phyloP scores from a whole-genome alignment of 805 yeast species.

The Lipomyces yamanashiensis region DNA sequence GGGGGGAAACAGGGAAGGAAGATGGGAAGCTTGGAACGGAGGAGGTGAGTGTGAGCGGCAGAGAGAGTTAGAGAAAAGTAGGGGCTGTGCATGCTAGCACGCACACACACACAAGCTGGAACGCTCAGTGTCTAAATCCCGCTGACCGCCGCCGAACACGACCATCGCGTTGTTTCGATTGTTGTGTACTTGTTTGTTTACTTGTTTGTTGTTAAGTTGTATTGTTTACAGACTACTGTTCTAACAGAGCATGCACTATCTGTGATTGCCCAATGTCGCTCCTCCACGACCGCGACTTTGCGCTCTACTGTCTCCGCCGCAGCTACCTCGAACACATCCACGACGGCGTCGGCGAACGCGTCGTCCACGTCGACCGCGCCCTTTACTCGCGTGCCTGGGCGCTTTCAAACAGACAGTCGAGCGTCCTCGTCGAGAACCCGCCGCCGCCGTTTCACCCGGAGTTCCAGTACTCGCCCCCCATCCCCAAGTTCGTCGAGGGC shows the following conservation, averaged over 20 bases:
- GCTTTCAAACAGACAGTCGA: background rate
- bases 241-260: no score
- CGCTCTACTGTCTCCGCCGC: conserved; percentile 27
- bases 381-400: conserved; percentile 28
- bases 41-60: background rate
- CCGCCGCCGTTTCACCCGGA: conserved; percentile 33
- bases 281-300: conserved; percentile 25
- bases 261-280: conserved; percentile 21
- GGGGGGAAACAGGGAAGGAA: background rate
- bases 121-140: background rate
- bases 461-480: conserved; percentile 21
- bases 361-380: conserved; percentile 25
- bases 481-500: conserved; percentile 11
- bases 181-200: background rate
- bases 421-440: background rate
- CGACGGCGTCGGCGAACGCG: conserved; percentile 36
- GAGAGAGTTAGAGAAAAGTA: background rate
- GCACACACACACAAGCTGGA: background rate
- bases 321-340: conserved; percentile 26
- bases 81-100: background rate
- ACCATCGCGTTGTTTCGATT: background rate
- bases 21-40: background rate
- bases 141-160: background rate
- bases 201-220: no score
- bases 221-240: no score